These are phyloP conservation scores for Penicillium sp. DNA, from an alignment of 2,329 filamentous ascomycete species.

Conservation along the genomic window DNA sequence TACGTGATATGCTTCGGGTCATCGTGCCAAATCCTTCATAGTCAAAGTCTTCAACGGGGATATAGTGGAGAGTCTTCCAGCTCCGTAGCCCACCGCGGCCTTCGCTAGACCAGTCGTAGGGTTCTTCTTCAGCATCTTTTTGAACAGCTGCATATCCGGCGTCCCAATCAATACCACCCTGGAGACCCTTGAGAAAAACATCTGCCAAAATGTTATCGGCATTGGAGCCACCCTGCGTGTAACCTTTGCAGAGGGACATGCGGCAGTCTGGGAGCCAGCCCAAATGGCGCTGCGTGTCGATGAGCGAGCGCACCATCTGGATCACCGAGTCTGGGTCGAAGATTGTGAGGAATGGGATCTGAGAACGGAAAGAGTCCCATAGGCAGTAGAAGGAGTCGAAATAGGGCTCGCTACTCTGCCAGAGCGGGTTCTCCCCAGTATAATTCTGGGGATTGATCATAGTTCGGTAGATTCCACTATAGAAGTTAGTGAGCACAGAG, in stretches of 20 bases:
- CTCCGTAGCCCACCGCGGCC: constrained; percentile 70
- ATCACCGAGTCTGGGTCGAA: constrained; percentile 64
- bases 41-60: constrained; percentile 71
- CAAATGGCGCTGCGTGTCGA: constrained; percentile 69
- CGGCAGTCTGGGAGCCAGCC: constrained; percentile 74
- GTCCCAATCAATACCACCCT: constrained; percentile 64
- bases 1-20: constrained; percentile 70
- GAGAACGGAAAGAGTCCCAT: constrained; percentile 70
- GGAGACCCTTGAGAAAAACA: constrained; percentile 67
- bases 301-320: constrained; percentile 67
- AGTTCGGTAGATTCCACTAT: constrained; percentile 68
- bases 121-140: constrained; percentile 71
- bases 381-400: constrained; percentile 76
- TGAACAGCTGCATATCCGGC: constrained; percentile 68
- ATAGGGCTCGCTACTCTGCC: constrained; percentile 66
- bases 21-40: constrained; percentile 66
- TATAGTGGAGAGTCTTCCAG: constrained; percentile 71
- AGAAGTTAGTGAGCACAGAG: constrained; percentile 57
- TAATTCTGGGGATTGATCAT: constrained; percentile 74
- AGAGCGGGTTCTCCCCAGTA: constrained; percentile 70
- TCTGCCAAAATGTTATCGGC: constrained; percentile 70
- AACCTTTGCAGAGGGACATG: constrained; percentile 71
- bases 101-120: constrained; percentile 68
- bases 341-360: constrained; percentile 69
- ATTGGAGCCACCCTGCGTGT: constrained; percentile 73